A percentile compares a stretch with the other conserved stretches of the same genome.
These are phyloP conservation scores for Cytospora leucostoma DNA, from an alignment of 2,329 filamentous ascomycete species.

Conservation along the genomic window DNA sequence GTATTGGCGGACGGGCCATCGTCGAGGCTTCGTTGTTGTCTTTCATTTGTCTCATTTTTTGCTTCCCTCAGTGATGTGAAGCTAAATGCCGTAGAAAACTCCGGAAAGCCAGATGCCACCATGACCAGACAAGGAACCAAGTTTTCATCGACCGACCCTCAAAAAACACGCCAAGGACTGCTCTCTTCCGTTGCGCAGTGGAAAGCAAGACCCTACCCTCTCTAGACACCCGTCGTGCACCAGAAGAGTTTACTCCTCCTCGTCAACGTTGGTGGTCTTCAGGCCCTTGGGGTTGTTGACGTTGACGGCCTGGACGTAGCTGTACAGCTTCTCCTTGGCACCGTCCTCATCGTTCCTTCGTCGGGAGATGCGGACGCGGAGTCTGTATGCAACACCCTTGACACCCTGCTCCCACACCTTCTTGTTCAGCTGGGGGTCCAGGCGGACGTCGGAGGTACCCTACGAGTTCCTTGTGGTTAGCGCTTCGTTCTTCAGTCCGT, in stretches of 20 bases:
- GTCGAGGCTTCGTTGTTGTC: constrained; percentile 15
- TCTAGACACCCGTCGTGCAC: constrained; percentile 8
- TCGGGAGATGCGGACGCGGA: constrained; percentile 97
- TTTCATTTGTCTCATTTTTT: constrained; percentile 27
- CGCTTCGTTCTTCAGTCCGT: constrained; percentile 8
- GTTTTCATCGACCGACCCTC: constrained; percentile 31
- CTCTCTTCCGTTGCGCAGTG: constrained; percentile 33
- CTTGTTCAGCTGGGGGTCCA: constrained; percentile 99
- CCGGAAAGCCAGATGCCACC: constrained; percentile 48
- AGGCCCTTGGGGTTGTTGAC: constrained; percentile 99
- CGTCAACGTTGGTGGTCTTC: constrained; percentile 83
- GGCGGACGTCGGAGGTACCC: constrained; percentile 95
- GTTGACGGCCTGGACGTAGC: constrained; percentile 99
- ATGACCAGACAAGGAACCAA: constrained; percentile 38
- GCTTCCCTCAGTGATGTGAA: constrained; percentile 41
- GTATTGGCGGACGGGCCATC: constrained; percentile 4
- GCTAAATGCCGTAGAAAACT: constrained; percentile 48
- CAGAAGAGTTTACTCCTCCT: constrained; percentile 40
- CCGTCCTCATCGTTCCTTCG: constrained; percentile 99
- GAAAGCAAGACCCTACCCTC: constrained; percentile 16
- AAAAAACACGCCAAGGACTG: constrained; percentile 23
- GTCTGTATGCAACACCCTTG: constrained; percentile 97
- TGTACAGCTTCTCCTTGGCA: constrained; percentile 99
- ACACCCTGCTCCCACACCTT: constrained; percentile 99
- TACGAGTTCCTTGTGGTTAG: constrained; percentile 41